Conservation (phyloP, 1,284 basidiomycete species). For the Xanthoconium separans region DNA sequence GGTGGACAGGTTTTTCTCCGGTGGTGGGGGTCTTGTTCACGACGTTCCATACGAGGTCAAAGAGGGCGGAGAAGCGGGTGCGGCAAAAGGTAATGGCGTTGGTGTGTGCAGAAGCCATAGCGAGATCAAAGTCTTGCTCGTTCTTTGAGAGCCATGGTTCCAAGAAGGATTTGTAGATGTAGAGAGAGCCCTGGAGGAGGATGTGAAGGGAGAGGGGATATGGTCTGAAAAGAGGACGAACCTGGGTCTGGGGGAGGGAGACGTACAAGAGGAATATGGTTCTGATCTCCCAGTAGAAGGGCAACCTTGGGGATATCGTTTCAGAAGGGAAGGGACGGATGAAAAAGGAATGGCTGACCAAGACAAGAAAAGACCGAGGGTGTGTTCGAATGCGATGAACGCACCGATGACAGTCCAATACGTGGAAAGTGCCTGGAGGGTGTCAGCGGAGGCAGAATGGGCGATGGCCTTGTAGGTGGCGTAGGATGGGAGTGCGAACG, state of each 20-base stretch:
- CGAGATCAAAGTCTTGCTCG: slow-evolving; percentile 66
- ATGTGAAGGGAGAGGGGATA: not conserved
- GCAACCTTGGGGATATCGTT: too few relatives aligned
- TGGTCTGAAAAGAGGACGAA: slow-evolving; percentile 29
- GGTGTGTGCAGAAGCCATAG: slow-evolving; percentile 52
- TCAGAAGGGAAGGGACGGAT: rapidly evolving
- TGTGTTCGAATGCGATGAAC: slow-evolving; percentile 68
- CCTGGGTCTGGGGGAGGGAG: slow-evolving; percentile 72
- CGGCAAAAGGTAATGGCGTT: slow-evolving; percentile 55
- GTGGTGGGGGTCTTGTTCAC: slow-evolving; percentile 38
- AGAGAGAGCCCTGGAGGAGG: slow-evolving; percentile 63
- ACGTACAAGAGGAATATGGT: slow-evolving; percentile 72
- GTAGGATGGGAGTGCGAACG: slow-evolving; percentile 61
- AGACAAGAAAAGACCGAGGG: slow-evolving; percentile 65
- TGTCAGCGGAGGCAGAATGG: slow-evolving; percentile 54
- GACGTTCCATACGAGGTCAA: slow-evolving; percentile 44
- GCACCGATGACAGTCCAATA: slow-evolving; percentile 50
- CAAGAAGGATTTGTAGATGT: slow-evolving; percentile 65
- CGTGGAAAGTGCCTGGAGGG: slow-evolving; percentile 44
- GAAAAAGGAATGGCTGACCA: slow-evolving; percentile 49
- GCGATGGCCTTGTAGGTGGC: slow-evolving; percentile 67
- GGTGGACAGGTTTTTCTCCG: slow-evolving; percentile 12
- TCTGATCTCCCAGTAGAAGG: slow-evolving; percentile 78
- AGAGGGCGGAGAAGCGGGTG: slow-evolving; percentile 44
- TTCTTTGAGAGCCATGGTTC: slow-evolving; percentile 67